Conservation (phyloP, 1,284 basidiomycete genomes). For the Trichosporon sp. region DNA sequence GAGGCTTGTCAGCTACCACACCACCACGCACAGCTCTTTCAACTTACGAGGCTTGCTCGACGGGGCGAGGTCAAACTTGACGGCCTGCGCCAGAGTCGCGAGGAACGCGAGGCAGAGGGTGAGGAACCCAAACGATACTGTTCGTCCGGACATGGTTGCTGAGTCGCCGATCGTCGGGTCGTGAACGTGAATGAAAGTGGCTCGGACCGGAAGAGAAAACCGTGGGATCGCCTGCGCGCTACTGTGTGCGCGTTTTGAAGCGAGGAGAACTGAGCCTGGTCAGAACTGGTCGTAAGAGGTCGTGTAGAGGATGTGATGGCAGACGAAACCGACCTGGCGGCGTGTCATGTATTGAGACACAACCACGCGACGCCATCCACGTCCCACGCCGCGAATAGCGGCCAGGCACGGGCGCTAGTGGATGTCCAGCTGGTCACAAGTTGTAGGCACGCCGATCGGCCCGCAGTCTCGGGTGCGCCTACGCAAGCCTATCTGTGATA, state of each 20-base stretch:
- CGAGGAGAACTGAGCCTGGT: background rate
- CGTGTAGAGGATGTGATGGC: conserved; percentile 3
- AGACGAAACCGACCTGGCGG: conserved; percentile 3
- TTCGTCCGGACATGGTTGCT: conserved; percentile 16
- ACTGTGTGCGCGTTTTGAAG: conserved; percentile 5
- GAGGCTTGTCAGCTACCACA: conserved; percentile 2
- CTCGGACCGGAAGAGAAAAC: background rate
- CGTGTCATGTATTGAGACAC: conserved; percentile 14
- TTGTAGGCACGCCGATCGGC: background rate
- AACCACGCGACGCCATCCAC: conserved; percentile 14
- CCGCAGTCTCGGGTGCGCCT: background rate
- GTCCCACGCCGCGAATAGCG: background rate
- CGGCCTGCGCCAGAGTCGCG: conserved; percentile 58
- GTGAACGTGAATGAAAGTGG: conserved; percentile 7
- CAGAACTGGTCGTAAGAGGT: background rate
- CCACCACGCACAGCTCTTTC: background rate
- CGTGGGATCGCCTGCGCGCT: background rate
- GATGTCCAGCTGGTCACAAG: background rate
- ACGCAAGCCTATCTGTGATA: conserved; percentile 13
- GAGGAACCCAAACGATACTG: conserved; percentile 24
- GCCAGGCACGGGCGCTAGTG: conserved; percentile 6
- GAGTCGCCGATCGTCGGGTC: conserved; percentile 28
- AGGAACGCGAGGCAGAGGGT: conserved; percentile 33
- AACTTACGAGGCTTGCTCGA: conserved; percentile 65
- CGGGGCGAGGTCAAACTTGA: conserved; percentile 81